These are phyloP conservation scores for Fonsecaea multimorphosa DNA, from an alignment of 2,329 filamentous ascomycete species.

Conservation along the genomic window DNA sequence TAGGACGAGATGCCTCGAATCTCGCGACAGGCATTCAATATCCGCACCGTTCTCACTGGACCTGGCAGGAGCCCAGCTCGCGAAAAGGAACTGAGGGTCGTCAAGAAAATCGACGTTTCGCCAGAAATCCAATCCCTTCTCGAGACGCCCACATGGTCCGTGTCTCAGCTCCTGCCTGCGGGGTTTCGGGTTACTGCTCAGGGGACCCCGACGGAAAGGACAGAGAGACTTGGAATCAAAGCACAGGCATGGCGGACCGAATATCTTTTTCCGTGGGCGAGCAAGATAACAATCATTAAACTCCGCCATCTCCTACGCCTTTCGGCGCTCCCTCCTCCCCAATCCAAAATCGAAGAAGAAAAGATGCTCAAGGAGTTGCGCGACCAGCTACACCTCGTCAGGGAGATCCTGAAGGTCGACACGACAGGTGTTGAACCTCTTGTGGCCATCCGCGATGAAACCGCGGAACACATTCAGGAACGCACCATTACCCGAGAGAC, in stretches of 20 bases:
- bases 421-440: slow-evolving; percentile 75
- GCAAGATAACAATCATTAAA: slow-evolving; percentile 67
- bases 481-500: slow-evolving; percentile 48
- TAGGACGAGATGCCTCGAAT: slow-evolving; percentile 32
- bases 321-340: slow-evolving; percentile 80
- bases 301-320: slow-evolving; percentile 86
- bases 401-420: slow-evolving; percentile 79
- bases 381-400: slow-evolving; percentile 89
- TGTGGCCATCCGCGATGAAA: slow-evolving; percentile 76
- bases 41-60: slow-evolving; percentile 21
- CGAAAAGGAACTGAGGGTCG: slow-evolving; percentile 18
- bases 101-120: slow-evolving; percentile 32
- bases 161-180: slow-evolving; percentile 71
- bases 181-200: background rate
- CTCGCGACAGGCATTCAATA: slow-evolving; percentile 17
- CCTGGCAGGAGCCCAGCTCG: slow-evolving; percentile 21
- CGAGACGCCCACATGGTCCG: slow-evolving; percentile 80
- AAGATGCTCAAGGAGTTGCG: slow-evolving; percentile 76
- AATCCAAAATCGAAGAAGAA: slow-evolving; percentile 63
- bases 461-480: slow-evolving; percentile 47
- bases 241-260: no score
- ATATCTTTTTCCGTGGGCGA: no score
- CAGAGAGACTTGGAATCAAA: background rate
- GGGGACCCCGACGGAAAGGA: no score
- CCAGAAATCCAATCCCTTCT: slow-evolving; percentile 56